Conservation (phyloP, 1,139 yeast species). For the Geotrichum klebahnii region DNA sequence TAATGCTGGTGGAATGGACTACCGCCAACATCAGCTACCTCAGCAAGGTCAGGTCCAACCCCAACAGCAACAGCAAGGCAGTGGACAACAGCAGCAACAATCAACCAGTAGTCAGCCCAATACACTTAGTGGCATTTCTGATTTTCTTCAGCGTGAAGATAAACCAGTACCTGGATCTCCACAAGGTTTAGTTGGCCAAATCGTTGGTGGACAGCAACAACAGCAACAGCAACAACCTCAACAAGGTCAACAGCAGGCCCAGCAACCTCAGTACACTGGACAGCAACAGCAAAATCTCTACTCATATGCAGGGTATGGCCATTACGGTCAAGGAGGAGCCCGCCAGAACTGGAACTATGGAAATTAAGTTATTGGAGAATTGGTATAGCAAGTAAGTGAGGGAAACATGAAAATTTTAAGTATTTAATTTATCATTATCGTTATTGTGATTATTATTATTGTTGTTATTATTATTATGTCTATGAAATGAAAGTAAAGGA, state of each 20-base stretch:
- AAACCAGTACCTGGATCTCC: slow-evolving; percentile 31
- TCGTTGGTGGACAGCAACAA: slow-evolving; percentile 24
- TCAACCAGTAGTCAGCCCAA: slow-evolving; percentile 13
- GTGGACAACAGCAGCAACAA: slow-evolving; percentile 23
- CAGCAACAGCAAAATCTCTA: slow-evolving; percentile 33
- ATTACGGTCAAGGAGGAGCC: slow-evolving; percentile 28
- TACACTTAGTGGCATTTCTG: slow-evolving; percentile 35
- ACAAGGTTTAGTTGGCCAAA: slow-evolving; percentile 25
- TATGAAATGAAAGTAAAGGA: no score
- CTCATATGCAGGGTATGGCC: slow-evolving; percentile 36
- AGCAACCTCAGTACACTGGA: slow-evolving; percentile 18
- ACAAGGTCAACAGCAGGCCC: slow-evolving; percentile 22
- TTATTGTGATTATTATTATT: no score
- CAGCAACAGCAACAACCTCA: slow-evolving; percentile 24
- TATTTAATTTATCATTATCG: no score
- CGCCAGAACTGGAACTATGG: slow-evolving; percentile 23
- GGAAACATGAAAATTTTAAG: no score
- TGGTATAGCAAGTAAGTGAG: neutral
- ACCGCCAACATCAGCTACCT: slow-evolving; percentile 25
- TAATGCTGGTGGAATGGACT: slow-evolving; percentile 24
- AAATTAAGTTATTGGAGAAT: neutral
- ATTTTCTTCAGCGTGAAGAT: slow-evolving; percentile 38
- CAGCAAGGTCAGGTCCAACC: slow-evolving; percentile 25
- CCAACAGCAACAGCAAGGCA: slow-evolving; percentile 24
- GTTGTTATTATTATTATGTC: no score